A percentile compares a stretch with the other conserved stretches of the same genome.
Conservation (phyloP, 108 stramenopile species). For the Skeletonema marinoi region DNA sequence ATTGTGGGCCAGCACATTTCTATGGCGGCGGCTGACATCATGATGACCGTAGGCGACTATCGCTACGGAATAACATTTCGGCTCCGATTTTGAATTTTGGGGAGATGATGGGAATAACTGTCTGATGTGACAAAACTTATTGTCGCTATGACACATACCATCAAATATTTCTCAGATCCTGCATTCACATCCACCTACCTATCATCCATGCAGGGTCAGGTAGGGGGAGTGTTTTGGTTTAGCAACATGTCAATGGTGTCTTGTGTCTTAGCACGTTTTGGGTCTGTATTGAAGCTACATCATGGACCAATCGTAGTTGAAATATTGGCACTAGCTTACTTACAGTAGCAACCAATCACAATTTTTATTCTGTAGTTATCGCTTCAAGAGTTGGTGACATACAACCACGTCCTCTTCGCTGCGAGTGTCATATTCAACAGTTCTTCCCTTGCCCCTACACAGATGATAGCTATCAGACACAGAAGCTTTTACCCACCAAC, state of each 20-base stretch:
- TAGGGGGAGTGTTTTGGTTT: no score
- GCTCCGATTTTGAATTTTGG: no score
- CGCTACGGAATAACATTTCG: no score
- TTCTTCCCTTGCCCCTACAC: conserved; percentile 49
- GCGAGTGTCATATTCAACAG: conserved; percentile 49
- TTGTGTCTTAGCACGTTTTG: no score
- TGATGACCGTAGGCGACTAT: not conserved
- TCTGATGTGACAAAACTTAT: no score
- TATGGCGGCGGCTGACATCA: not conserved
- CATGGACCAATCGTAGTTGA: not conserved
- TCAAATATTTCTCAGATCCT: no score
- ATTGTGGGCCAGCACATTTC: not conserved
- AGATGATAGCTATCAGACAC: conserved; percentile 36
- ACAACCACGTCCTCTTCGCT: not conserved
- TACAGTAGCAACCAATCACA: not conserved
- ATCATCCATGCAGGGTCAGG: no score
- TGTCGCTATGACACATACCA: no score
- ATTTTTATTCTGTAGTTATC: not conserved
- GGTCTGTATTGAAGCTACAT: not conserved
- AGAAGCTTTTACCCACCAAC: conserved; percentile 49
- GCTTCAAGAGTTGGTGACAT: not conserved
- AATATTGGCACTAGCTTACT: no score
- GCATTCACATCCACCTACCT: no score
- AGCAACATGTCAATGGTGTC: no score
- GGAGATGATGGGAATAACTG: no score